These are phyloP conservation scores for Camelina neglecta DNA, from an alignment of 345 rosid genomes.

Conservation along the genomic window DNA sequence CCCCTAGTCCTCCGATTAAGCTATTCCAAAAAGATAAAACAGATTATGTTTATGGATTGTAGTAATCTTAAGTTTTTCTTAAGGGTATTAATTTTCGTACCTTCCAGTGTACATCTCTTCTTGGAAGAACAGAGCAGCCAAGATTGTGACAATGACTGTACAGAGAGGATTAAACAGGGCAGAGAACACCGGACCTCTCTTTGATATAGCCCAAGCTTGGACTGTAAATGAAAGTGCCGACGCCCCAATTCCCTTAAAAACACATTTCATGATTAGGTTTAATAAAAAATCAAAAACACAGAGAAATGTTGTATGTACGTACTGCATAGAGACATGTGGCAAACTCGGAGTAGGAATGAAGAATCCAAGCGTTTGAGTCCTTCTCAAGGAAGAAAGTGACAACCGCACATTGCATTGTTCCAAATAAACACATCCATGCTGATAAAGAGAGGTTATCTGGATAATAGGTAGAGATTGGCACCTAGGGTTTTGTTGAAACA, in stretches of 20 bases:
- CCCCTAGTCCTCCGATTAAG: slow-evolving; percentile 59
- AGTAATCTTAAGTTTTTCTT: not conserved
- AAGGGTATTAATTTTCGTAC: slow-evolving; percentile 21
- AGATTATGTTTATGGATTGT: slow-evolving; percentile 1
- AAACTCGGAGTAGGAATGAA: slow-evolving; percentile 57
- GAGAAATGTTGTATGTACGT: slow-evolving; percentile 26
- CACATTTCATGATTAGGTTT: not conserved
- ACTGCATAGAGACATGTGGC: slow-evolving; percentile 53
- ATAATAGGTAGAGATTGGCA: slow-evolving; percentile 57
- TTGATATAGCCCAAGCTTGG: slow-evolving; percentile 68
- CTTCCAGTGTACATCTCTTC: slow-evolving; percentile 65
- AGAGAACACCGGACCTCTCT: slow-evolving; percentile 65
- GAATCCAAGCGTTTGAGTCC: slow-evolving; percentile 55
- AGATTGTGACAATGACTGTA: slow-evolving; percentile 62
- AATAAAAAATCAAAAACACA: not conserved
- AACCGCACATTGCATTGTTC: slow-evolving; percentile 61
- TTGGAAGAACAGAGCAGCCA: slow-evolving; percentile 59
- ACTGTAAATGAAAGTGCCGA: slow-evolving; percentile 57
- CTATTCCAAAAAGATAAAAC: slow-evolving; percentile 40
- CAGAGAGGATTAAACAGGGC: slow-evolving; percentile 69
- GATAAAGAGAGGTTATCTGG: slow-evolving; percentile 65
- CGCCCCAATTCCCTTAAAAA: slow-evolving; percentile 50
- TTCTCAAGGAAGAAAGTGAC: slow-evolving; percentile 55
- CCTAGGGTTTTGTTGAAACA: slow-evolving; percentile 48
- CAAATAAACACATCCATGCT: slow-evolving; percentile 82